Percentiles rank a stretch among this genome's conserved stretches.
Evolutionary conservation across 768 basidiomycete genomes (phyloP).

Genomic region (Termitomyces sp.): DNA sequence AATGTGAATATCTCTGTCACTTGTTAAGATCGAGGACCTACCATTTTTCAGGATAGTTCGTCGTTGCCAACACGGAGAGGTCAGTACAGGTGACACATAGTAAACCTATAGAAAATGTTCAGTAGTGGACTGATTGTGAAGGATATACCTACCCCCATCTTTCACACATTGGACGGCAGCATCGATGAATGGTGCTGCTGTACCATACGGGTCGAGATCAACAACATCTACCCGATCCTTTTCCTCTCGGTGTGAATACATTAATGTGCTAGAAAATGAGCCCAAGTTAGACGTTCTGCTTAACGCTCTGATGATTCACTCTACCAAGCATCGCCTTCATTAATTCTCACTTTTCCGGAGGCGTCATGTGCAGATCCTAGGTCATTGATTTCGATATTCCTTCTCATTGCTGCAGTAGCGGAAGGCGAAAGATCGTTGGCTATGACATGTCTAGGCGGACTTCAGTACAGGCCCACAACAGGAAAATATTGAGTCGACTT

Average conservation of each 20-base stretch:
- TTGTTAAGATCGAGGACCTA: constrained; percentile 26
- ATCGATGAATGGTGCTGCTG: constrained; percentile 95
- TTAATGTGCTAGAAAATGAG: constrained; percentile 57
- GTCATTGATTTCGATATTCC: constrained; percentile 82
- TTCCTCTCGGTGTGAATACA: constrained; percentile 85
- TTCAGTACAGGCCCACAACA: neutral
- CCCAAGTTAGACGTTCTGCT: neutral
- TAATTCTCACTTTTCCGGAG: constrained; percentile 65
- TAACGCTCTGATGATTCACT: constrained; percentile 17
- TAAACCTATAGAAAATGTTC: constrained; percentile 52
- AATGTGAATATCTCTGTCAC: neutral
- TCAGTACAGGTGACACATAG: constrained; percentile 97
- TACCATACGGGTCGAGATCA: constrained; percentile 98
- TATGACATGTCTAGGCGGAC: constrained; percentile 68
- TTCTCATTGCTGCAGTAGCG: constrained; percentile 81
- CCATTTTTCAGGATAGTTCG: constrained; percentile 98
- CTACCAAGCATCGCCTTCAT: constrained; percentile 94
- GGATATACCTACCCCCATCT: constrained; percentile 69
- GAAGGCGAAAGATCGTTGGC: constrained; percentile 90
- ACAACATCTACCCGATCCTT: constrained; percentile 82
- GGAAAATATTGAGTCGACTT: constrained; percentile 1
- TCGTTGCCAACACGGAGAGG: constrained; percentile 87
- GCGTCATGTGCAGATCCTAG: constrained; percentile 37
- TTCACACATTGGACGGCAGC: constrained; percentile 85
- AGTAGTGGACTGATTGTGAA: neutral